Evolutionary conservation across 805 yeast genomes (phyloP).

Genomic region (Zygosaccharomyces lentus): DNA sequence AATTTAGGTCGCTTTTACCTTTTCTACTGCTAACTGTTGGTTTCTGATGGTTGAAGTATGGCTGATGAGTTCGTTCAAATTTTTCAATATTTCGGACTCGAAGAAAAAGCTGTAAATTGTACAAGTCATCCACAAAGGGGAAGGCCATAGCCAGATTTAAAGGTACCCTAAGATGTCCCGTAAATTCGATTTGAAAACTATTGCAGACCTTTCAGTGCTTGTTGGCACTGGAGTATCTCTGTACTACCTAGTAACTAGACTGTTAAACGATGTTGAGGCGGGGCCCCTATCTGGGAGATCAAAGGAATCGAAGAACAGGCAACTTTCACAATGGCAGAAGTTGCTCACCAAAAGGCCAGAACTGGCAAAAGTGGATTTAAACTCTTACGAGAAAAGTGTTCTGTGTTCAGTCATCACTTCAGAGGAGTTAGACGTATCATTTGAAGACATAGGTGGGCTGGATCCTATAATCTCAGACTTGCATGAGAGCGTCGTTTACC

Average conservation of each 20-base stretch:
- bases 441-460: slow-evolving; percentile 85
- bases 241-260: slow-evolving; percentile 52
- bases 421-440: slow-evolving; percentile 69
- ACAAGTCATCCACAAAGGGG: not conserved
- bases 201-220: slow-evolving; percentile 47
- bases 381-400: slow-evolving; percentile 72
- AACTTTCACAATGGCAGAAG: slow-evolving; percentile 51
- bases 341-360: slow-evolving; percentile 59
- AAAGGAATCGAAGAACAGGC: slow-evolving; percentile 58
- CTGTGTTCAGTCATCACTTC: slow-evolving; percentile 79
- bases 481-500: slow-evolving; percentile 83
- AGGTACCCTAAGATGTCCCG: slow-evolving; percentile 24
- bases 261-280: slow-evolving; percentile 43
- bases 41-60: not conserved
- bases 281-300: slow-evolving; percentile 42
- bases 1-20: not conserved
- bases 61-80: slow-evolving; percentile 1
- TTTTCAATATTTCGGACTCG: not conserved
- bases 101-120: not conserved
- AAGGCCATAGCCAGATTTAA: not conserved
- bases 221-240: slow-evolving; percentile 66
- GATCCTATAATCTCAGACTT: slow-evolving; percentile 78
- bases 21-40: not conserved
- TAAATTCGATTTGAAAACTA: slow-evolving; percentile 38
- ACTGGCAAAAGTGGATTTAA: slow-evolving; percentile 44